These are phyloP conservation scores for Peniophora sp. DNA, from an alignment of 1,284 basidiomycete species.

Conservation along the genomic window DNA sequence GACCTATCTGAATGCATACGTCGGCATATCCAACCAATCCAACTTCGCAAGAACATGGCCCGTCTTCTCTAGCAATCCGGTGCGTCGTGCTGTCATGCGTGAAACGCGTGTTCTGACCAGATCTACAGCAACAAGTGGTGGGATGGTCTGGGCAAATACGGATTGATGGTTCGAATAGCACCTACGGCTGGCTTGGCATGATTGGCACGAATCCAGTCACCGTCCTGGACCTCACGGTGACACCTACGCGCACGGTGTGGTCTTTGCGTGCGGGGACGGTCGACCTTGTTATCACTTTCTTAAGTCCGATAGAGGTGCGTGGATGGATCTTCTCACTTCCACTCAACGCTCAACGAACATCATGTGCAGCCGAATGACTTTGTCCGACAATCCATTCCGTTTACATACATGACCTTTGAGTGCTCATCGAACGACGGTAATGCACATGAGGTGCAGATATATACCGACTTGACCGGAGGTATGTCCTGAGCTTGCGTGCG, in stretches of 20 bases:
- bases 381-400: slow-evolving; percentile 24
- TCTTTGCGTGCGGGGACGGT: slow-evolving; percentile 16
- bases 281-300: slow-evolving; percentile 17
- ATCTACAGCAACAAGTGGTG: slow-evolving; percentile 2
- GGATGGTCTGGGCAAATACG: slow-evolving; percentile 8
- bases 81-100: not conserved
- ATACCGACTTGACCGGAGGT: slow-evolving; percentile 27
- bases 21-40: slow-evolving; percentile 6
- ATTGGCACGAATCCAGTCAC: not conserved
- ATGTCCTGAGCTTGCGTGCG: slow-evolving; percentile 4
- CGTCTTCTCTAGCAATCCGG: slow-evolving; percentile 1
- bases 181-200: slow-evolving; percentile 9
- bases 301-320: slow-evolving; percentile 22
- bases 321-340: not conserved
- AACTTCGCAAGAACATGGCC: slow-evolving; percentile 8
- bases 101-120: not conserved
- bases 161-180: slow-evolving; percentile 4
- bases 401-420: slow-evolving; percentile 23
- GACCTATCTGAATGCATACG: slow-evolving; percentile 25
- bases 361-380: slow-evolving; percentile 20
- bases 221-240: slow-evolving; percentile 11
- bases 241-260: slow-evolving; percentile 18
- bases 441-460: slow-evolving; percentile 22
- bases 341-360: not conserved
- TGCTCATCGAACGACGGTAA: slow-evolving; percentile 21